These are phyloP conservation scores for Pseudocercospora eumusae DNA, from an alignment of 2,329 filamentous ascomycete genomes.

Conservation along the genomic window DNA sequence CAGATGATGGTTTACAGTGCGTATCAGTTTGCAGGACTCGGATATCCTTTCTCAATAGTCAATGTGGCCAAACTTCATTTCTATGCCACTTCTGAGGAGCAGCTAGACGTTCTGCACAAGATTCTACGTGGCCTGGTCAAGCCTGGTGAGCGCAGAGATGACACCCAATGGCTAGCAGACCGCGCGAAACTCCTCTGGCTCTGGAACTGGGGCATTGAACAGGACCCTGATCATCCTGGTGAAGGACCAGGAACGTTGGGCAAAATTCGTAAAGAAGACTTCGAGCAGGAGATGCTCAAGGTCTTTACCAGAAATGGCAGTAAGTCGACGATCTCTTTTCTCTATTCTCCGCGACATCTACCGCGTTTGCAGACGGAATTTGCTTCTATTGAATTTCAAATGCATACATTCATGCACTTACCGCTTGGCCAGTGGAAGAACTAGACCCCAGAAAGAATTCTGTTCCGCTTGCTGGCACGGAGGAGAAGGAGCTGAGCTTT, in stretches of 20 bases:
- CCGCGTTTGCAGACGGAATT: background rate
- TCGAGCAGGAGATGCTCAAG: constrained; percentile 73
- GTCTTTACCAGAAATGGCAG: constrained; percentile 55
- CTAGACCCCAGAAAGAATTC: constrained; percentile 31
- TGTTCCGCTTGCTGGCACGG: constrained; percentile 24
- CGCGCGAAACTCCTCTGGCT: constrained; percentile 72
- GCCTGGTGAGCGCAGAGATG: constrained; percentile 52
- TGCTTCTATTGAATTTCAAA: background rate
- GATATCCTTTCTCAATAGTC: constrained; percentile 45
- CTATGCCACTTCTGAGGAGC: constrained; percentile 63
- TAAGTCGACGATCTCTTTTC: constrained; percentile 32
- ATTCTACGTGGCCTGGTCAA: constrained; percentile 59
- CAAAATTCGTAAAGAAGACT: constrained; percentile 58
- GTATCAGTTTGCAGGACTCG: constrained; percentile 46
- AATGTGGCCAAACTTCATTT: constrained; percentile 62
- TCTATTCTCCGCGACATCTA: background rate
- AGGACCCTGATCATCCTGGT: constrained; percentile 39
- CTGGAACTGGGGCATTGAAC: constrained; percentile 66
- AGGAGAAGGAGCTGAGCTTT: constrained; percentile 26
- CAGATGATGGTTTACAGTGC: constrained; percentile 61
- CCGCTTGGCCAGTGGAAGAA: constrained; percentile 29
- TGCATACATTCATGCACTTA: constrained; percentile 21
- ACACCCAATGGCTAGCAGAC: constrained; percentile 63
- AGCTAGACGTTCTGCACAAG: constrained; percentile 60
- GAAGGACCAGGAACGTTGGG: constrained; percentile 56